A percentile compares a stretch with the other conserved stretches of the same genome.
Evolutionary conservation across 371 early-diverging fungal genomes (phyloP).

Genomic region (Circinella minor): DNA sequence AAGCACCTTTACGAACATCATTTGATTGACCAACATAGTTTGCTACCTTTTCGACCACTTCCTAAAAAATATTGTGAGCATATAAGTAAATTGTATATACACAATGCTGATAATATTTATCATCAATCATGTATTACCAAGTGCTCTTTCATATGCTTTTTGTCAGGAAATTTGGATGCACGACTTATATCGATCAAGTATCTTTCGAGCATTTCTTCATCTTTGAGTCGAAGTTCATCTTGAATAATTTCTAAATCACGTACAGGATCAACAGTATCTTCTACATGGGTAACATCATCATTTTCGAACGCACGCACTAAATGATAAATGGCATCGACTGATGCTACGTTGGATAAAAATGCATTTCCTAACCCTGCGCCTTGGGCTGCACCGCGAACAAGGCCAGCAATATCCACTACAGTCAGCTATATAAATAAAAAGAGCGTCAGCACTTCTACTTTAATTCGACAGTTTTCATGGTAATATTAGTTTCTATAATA

Average conservation of each 20-base stretch:
- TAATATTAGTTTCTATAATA: neutral
- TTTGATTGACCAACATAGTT: slow-evolving; percentile 46
- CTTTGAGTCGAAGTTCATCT: slow-evolving; percentile 90
- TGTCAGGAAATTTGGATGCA: slow-evolving; percentile 62
- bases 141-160: slow-evolving; percentile 82
- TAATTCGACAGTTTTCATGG: neutral
- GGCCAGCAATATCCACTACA: slow-evolving; percentile 95
- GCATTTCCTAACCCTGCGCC: slow-evolving; percentile 92
- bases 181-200: slow-evolving; percentile 52
- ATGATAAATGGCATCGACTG: slow-evolving; percentile 95
- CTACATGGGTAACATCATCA: slow-evolving; percentile 89
- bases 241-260: slow-evolving; percentile 91
- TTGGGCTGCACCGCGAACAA: slow-evolving; percentile 86
- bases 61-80: slow-evolving; percentile 17
- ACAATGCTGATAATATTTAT: too few relatives aligned
- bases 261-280: slow-evolving; percentile 86
- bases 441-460: too few relatives aligned
- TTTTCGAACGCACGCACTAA: slow-evolving; percentile 87
- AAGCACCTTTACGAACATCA: slow-evolving; percentile 50
- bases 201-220: slow-evolving; percentile 73
- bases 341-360: slow-evolving; percentile 89
- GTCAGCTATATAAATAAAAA: slow-evolving; percentile 56
- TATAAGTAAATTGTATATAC: neutral
- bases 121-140: slow-evolving; percentile 35
- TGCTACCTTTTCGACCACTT: slow-evolving; percentile 50